These are phyloP conservation scores for Arthroderma uncinatum DNA, from an alignment of 2,329 filamentous ascomycete species.

Conservation along the genomic window DNA sequence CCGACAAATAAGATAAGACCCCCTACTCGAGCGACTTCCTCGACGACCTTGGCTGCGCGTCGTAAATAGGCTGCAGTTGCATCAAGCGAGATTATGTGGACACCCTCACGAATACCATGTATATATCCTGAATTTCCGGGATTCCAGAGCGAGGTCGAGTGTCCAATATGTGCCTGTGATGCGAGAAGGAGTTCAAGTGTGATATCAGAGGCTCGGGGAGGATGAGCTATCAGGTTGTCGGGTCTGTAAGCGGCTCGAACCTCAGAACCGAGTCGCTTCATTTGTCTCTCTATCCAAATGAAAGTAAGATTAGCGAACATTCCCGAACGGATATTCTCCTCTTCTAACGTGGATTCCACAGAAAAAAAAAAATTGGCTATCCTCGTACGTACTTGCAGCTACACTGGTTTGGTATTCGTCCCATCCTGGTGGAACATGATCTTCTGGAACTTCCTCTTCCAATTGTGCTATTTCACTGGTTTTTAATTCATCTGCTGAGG, in stretches of 20 bases:
- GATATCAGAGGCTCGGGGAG: constrained; percentile 66
- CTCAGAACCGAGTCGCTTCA: constrained; percentile 25
- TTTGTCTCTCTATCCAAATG: constrained; percentile 20
- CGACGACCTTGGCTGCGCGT: constrained; percentile 84
- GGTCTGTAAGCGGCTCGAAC: constrained; percentile 24
- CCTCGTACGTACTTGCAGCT: neutral
- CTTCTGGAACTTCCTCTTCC: constrained; percentile 8
- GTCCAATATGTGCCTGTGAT: constrained; percentile 77
- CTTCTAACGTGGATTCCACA: no score
- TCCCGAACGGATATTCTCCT: neutral
- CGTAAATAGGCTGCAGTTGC: constrained; percentile 77
- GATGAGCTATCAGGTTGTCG: constrained; percentile 46
- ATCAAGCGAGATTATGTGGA: constrained; percentile 90
- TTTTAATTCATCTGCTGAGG: neutral
- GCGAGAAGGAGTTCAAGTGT: constrained; percentile 86
- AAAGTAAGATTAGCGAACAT: neutral
- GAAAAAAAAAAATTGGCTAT: no score
- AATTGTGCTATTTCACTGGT: constrained; percentile 8
- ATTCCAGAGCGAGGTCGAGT: constrained; percentile 87
- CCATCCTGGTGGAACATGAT: neutral
- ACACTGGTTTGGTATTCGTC: neutral
- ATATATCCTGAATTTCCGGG: constrained; percentile 90
- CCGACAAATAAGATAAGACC: constrained; percentile 87
- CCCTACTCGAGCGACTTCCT: constrained; percentile 70
- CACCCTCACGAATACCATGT: constrained; percentile 72